Evolutionary conservation across 2,329 filamentous ascomycete genomes (phyloP), one percentile per base, ranked within the genome.

Genomic region (Fusarium albosuccineum): DNA sequence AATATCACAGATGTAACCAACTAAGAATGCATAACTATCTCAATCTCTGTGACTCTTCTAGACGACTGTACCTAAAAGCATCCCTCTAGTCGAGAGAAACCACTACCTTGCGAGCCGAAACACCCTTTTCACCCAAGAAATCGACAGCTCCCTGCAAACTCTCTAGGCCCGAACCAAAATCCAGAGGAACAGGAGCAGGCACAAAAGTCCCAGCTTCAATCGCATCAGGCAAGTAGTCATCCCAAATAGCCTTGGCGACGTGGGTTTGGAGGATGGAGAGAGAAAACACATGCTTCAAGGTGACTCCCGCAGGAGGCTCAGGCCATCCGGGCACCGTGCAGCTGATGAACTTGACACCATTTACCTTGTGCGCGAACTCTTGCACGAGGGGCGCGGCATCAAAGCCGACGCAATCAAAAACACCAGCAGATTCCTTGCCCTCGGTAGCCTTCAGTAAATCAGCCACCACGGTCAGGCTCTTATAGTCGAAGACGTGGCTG

Each of bases 401-500:
- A 1, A 66, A 66, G 5, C 66, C 66, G 1, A 57, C 66, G 1
- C 56, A 62, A 3, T 68, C 66, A 9, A 68, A 26, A 1, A 52
- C 66, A 3, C 66, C 66, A 0, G 62, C 66, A 0, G 64, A 22
- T 0, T 37, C 51, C 37, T 66, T 66, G 3, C 40, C 22, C 1
- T 34, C 41, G 2, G 64, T 48, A 1, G 64, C 51, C 13, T 46
- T 22, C 1, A 68, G 57, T 1, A 73, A 67, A 1, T 70, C 68
- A 3, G 64, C 58, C 5, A 60, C 62, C 2, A 70, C 64, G 0
- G 55, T 73, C 0, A 70, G 58, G 30, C 70, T 75, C 6, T 76
- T 78, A 69, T 86, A 83, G 67, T 85, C 83, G 45, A 83, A 83
- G 0, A 80, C 79, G 3, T 78, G 68, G 10, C 64, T 73, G 2